Base-by-base conservation (phyloP, 2,329 filamentous ascomycete species). In the Fusarium virguliforme region DNA sequence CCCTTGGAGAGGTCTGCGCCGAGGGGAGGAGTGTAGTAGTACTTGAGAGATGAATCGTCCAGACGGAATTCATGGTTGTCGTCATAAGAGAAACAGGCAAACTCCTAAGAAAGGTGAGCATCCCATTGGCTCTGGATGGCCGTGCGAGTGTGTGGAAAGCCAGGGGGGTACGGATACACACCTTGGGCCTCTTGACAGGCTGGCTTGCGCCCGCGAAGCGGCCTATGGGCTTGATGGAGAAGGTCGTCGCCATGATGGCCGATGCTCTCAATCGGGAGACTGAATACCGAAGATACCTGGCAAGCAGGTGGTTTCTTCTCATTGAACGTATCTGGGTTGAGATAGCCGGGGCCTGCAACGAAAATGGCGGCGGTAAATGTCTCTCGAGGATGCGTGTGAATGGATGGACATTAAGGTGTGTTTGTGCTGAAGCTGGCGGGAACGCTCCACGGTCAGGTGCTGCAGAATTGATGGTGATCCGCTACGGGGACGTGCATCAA, bases 1-100 rank as follows among this genome's bases (percentile, higher is more conserved):
- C 96, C 96, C 37, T 86, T 85, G 24, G 90, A 95, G 38, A 99
- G 85, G 80, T 97, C 91, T 7, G 88, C 87, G 8, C 90, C 90
- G 2, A 96, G 80, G 30, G 80, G 82, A 1, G 92, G 93, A 3
- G 93, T 91, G 76, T 97, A 96, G 81, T 97, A 98, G 83, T 95
- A 98, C 72, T 90, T 90, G 71, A 99, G 79, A 1, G 94, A 95
- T 4, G 92, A 92, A 67, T 92, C 92, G 70, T 94, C 94, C 4
- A 92, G 88, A 54, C 86, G 90, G 76, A 94, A 94, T 60, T 89
- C 81, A 79, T 95, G 96, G 30, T 94, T 85, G 48, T 94, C 89
- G 79, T 98, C 94, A 81, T 96, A 98, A 8, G 95, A 98, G 82
- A 98, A 99, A 81, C 88, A 94, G 4, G 95, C 89, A 71, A 99